A percentile compares a stretch with the other conserved stretches of the same genome.
phyloP scores from a whole-genome alignment of 2,329 filamentous ascomycete species.

The Trichothecium roseum region DNA sequence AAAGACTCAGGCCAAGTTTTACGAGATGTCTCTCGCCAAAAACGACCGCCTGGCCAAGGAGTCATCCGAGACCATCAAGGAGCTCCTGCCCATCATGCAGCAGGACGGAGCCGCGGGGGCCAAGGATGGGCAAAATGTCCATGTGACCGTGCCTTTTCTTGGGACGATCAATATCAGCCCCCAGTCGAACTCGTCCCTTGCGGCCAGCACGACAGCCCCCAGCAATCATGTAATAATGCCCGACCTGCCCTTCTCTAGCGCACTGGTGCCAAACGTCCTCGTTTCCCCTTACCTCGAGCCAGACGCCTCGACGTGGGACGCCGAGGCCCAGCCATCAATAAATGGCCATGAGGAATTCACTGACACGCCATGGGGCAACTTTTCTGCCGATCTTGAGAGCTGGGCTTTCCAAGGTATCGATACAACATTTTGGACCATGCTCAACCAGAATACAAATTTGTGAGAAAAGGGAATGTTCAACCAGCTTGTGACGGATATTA shows the following conservation, averaged over 20 bases:
- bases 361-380: neutral
- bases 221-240: neutral
- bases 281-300: too few species aligned
- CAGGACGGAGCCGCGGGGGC: constrained; percentile 8
- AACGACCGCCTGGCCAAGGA: constrained; percentile 30
- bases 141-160: constrained; percentile 34
- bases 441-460: constrained; percentile 13
- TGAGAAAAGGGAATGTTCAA: neutral
- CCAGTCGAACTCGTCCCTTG: constrained; percentile 6
- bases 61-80: constrained; percentile 29
- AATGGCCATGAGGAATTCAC: neutral
- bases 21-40: constrained; percentile 24
- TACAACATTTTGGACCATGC: constrained; percentile 22
- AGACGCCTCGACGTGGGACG: too few species aligned
- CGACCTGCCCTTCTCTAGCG: too few species aligned
- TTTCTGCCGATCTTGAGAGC: constrained; percentile 17
- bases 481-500: neutral
- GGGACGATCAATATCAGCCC: constrained; percentile 33
- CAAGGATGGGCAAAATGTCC: constrained; percentile 15
- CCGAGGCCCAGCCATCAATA: neutral
- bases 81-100: constrained; percentile 31
- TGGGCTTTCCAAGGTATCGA: constrained; percentile 31
- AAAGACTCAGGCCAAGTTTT: constrained; percentile 24
- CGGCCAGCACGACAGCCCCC: too few species aligned
- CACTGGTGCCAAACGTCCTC: too few species aligned